Percentiles rank a stretch among this genome's conserved stretches.
phyloP scores from a whole-genome alignment of 352 stramenopile species.

The Pythium angustatum region DNA sequence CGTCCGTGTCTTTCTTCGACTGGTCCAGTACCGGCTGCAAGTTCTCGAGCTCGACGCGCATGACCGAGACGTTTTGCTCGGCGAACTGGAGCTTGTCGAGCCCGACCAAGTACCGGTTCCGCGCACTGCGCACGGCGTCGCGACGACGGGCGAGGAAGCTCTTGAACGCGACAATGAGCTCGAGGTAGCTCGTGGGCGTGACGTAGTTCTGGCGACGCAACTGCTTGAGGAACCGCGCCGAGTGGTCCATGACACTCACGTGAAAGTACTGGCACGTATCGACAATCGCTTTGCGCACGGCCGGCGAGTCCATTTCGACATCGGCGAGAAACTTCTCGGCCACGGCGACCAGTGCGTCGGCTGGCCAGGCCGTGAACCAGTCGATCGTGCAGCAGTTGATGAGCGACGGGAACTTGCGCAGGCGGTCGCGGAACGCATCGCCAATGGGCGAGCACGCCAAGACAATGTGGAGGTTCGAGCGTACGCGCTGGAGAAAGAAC shows the following conservation, averaged over 20 bases:
- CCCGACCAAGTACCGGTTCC: constrained; percentile 89
- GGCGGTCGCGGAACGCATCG: constrained; percentile 91
- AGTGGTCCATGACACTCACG: constrained; percentile 86
- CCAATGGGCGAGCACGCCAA: constrained; percentile 94
- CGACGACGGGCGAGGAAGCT: constrained; percentile 81
- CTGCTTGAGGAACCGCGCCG: constrained; percentile 76
- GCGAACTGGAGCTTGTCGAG: constrained; percentile 95
- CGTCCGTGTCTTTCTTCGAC: constrained; percentile 91
- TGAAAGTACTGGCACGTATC: constrained; percentile 94
- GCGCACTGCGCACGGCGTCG: constrained; percentile 79
- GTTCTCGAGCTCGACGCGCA: constrained; percentile 94
- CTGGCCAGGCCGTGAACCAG: constrained; percentile 95
- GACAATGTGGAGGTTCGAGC: constrained; percentile 93
- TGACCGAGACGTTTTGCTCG: constrained; percentile 91
- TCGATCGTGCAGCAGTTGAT: constrained; percentile 98
- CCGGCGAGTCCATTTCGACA: constrained; percentile 84
- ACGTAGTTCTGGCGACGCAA: constrained; percentile 94
- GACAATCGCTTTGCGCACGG: constrained; percentile 83
- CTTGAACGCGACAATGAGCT: constrained; percentile 95
- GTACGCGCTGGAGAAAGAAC: constrained; percentile 93
- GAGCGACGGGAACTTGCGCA: constrained; percentile 95
- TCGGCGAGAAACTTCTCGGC: constrained; percentile 92
- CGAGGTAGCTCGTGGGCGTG: constrained; percentile 94
- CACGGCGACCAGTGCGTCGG: constrained; percentile 92
- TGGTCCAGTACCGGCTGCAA: constrained; percentile 92